Percentiles rank a stretch among this genome's conserved stretches.
phyloP scores from a whole-genome alignment of 805 yeast genomes.

The Candida quercuum region DNA sequence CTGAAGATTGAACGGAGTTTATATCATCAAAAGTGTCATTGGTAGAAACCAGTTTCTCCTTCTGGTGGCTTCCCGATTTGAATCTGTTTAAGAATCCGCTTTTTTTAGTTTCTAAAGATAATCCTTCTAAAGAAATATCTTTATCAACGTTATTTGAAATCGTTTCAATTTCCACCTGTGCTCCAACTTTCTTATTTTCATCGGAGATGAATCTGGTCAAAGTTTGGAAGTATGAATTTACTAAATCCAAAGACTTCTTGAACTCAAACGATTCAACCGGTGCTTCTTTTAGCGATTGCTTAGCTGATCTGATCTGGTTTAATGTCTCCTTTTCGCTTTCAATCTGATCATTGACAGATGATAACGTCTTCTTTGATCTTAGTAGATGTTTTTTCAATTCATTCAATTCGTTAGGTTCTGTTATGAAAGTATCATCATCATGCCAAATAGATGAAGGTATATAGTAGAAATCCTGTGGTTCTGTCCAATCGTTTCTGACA shows the following conservation, averaged over 20 bases:
- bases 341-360: slow-evolving; percentile 24
- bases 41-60: slow-evolving; percentile 4
- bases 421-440: slow-evolving; percentile 77
- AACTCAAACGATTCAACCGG: slow-evolving; percentile 45
- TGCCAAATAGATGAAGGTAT: slow-evolving; percentile 95
- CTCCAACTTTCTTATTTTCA: slow-evolving; percentile 67
- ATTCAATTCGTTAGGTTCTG: slow-evolving; percentile 47
- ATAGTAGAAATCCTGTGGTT: slow-evolving; percentile 80
- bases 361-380: slow-evolving; percentile 27
- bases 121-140: slow-evolving; percentile 56
- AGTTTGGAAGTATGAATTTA: slow-evolving; percentile 45
- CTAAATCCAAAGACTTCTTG: slow-evolving; percentile 30
- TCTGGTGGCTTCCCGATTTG: slow-evolving; percentile 11
- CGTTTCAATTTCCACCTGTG: slow-evolving; percentile 87
- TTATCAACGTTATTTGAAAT: slow-evolving; percentile 79
- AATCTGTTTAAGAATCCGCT: slow-evolving; percentile 48
- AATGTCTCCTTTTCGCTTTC: slow-evolving; percentile 26
- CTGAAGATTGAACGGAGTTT: slow-evolving; percentile 17
- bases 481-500: slow-evolving; percentile 58
- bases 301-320: slow-evolving; percentile 25
- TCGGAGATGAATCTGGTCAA: slow-evolving; percentile 62
- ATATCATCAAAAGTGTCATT: slow-evolving; percentile 16
- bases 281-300: slow-evolving; percentile 31
- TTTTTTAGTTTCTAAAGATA: slow-evolving; percentile 46
- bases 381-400: slow-evolving; percentile 50